A percentile compares a stretch with the other conserved stretches of the same genome.
Evolutionary conservation across 495 filamentous ascomycete species (phyloP).

Genomic region (Penicillium cinerascens): DNA sequence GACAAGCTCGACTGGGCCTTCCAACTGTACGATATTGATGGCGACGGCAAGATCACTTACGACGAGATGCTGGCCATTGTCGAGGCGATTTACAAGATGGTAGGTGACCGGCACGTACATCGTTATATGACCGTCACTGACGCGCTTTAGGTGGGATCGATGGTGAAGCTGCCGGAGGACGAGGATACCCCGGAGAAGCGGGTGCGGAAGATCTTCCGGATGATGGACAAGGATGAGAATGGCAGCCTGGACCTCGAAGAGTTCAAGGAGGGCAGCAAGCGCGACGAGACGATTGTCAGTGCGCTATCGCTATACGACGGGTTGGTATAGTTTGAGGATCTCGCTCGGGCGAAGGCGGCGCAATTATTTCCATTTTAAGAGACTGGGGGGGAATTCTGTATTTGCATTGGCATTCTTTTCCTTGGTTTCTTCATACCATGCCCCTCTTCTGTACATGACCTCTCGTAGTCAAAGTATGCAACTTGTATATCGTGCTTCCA

Average conservation of each 20-base stretch:
- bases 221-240: slow-evolving; percentile 99
- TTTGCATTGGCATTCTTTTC: not conserved
- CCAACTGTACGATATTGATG: slow-evolving; percentile 98
- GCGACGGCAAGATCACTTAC: slow-evolving; percentile 97
- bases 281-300: slow-evolving; percentile 98
- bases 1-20: slow-evolving; percentile 99
- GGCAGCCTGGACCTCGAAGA: slow-evolving; percentile 89
- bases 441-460: not conserved
- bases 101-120: slow-evolving; percentile 34
- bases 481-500: not conserved
- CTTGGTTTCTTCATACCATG: not conserved
- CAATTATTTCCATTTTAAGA: slow-evolving; percentile 9
- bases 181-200: slow-evolving; percentile 99
- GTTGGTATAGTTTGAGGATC: slow-evolving; percentile 58
- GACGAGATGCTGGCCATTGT: slow-evolving; percentile 98
- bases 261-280: slow-evolving; percentile 98
- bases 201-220: slow-evolving; percentile 95
- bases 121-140: slow-evolving; percentile 1
- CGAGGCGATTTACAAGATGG: slow-evolving; percentile 99
- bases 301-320: slow-evolving; percentile 96
- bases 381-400: slow-evolving; percentile 6
- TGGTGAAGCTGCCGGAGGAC: slow-evolving; percentile 98
- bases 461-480: not conserved
- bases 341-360: slow-evolving; percentile 29
- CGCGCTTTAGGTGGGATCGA: slow-evolving; percentile 77